Evolutionary conservation across 83 land plant genomes (phyloP).

Genomic region (Picea mariana): DNA sequence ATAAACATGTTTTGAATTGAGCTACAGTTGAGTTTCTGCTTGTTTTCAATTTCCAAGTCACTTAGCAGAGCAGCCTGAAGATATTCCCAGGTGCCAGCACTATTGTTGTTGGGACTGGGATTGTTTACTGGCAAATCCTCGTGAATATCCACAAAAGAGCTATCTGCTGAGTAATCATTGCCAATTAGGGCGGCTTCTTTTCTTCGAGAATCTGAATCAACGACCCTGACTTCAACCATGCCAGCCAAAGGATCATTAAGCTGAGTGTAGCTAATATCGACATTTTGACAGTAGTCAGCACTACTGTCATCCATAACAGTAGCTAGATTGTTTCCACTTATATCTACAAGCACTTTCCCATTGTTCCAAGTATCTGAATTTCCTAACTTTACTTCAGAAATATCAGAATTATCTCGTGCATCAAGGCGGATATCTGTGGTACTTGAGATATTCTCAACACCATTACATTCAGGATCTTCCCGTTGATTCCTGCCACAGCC

Average conservation of each 20-base stretch:
- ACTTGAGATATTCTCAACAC: neutral
- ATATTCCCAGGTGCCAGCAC: neutral
- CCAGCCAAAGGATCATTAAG: neutral
- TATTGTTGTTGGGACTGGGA: neutral
- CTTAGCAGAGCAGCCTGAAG: neutral
- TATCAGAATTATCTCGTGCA: neutral
- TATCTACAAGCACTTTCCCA: neutral
- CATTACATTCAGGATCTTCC: conserved; percentile 1
- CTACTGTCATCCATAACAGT: neutral
- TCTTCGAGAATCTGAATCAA: neutral
- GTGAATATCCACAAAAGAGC: conserved; percentile 17
- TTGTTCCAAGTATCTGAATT: neutral
- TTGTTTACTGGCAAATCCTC: conserved; percentile 9
- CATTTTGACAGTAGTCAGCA: conserved; percentile 7
- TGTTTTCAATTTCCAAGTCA: neutral
- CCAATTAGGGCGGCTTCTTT: neutral
- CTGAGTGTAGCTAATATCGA: neutral
- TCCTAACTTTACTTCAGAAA: conserved; percentile 3
- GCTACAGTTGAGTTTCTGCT: neutral
- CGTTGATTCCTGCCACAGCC: neutral
- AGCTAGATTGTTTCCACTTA: neutral
- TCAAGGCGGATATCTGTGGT: conserved; percentile 6
- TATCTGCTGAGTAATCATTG: conserved; percentile 1
- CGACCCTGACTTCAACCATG: neutral
- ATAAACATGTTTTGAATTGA: neutral